A percentile compares a stretch with the other conserved stretches of the same genome.
Evolutionary conservation across 352 stramenopile genomes (phyloP).

Genomic region (Phytopythium oedochilum): DNA sequence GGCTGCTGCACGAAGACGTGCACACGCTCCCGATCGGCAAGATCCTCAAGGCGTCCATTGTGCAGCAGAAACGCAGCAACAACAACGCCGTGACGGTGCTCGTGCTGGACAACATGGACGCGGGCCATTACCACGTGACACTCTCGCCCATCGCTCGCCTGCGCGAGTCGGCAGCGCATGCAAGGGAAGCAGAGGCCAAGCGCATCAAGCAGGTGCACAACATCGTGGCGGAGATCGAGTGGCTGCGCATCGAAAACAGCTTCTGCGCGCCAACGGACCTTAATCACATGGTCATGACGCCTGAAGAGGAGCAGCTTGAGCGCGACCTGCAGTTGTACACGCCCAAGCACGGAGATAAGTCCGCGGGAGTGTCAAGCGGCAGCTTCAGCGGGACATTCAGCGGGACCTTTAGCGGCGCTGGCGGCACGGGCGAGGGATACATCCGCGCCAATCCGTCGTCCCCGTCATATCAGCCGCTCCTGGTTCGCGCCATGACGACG

Average conservation of each 20-base stretch:
- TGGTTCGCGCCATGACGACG: conserved; percentile 23
- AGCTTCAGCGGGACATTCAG: background rate
- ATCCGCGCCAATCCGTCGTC: background rate
- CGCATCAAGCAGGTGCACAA: conserved; percentile 77
- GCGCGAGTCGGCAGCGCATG: conserved; percentile 60
- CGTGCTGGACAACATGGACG: conserved; percentile 82
- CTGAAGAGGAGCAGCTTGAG: conserved; percentile 52
- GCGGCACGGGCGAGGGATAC: background rate
- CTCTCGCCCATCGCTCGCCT: conserved; percentile 70
- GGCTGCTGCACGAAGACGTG: conserved; percentile 77
- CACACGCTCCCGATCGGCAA: conserved; percentile 79
- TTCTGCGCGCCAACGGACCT: conserved; percentile 75
- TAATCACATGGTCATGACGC: conserved; percentile 52
- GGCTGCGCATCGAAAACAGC: conserved; percentile 80
- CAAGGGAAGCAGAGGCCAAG: conserved; percentile 60
- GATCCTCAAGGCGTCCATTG: conserved; percentile 71
- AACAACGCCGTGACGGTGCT: conserved; percentile 70
- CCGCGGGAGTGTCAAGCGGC: background rate
- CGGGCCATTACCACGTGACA: conserved; percentile 83
- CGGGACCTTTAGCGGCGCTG: background rate
- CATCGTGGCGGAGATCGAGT: conserved; percentile 79
- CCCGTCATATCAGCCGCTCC: conserved; percentile 10
- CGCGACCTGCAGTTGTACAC: conserved; percentile 57
- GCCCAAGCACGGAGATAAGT: conserved; percentile 34
- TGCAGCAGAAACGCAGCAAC: conserved; percentile 80